These are phyloP conservation scores for Lentinus tigrinus DNA, from an alignment of 768 basidiomycete genomes.

Conservation along the genomic window DNA sequence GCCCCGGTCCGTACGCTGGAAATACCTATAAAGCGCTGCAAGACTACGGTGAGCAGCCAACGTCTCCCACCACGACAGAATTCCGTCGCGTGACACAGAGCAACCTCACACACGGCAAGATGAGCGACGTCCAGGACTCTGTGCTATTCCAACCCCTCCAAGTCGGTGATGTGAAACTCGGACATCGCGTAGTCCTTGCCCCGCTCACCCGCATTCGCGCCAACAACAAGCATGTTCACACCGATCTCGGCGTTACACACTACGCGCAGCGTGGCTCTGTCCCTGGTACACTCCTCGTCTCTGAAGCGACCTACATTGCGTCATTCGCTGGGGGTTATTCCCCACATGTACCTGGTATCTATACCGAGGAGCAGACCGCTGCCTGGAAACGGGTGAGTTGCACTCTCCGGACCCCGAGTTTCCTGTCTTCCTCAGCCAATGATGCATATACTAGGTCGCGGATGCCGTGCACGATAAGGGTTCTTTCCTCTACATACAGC, in stretches of 20 bases:
- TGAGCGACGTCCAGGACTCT: background rate
- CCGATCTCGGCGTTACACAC: conserved; percentile 39
- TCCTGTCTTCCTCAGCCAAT: too few relatives aligned
- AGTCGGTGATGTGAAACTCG: conserved; percentile 39
- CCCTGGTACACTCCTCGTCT: conserved; percentile 51
- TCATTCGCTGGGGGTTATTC: conserved; percentile 43
- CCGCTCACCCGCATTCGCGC: conserved; percentile 48
- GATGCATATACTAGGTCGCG: conserved; percentile 50
- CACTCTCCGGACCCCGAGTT: background rate
- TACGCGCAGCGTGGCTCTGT: conserved; percentile 44
- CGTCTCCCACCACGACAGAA: too few relatives aligned
- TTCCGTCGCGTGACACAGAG: too few relatives aligned
- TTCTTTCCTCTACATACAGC: conserved; percentile 51
- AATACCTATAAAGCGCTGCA: too few relatives aligned
- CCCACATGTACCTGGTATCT: conserved; percentile 56
- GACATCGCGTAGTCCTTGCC: conserved; percentile 50
- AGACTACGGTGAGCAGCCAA: too few relatives aligned
- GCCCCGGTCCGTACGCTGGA: too few relatives aligned
- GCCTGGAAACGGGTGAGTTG: conserved; percentile 43
- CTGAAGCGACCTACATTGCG: conserved; percentile 46
- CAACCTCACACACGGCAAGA: background rate
- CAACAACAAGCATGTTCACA: conserved; percentile 31
- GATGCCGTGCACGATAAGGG: conserved; percentile 54
- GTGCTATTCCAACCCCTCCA: conserved; percentile 46
- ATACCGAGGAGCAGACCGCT: conserved; percentile 49